Evolutionary conservation across 2,329 filamentous ascomycete genomes (phyloP).

Genomic region (Fusarium protoensiforme): DNA sequence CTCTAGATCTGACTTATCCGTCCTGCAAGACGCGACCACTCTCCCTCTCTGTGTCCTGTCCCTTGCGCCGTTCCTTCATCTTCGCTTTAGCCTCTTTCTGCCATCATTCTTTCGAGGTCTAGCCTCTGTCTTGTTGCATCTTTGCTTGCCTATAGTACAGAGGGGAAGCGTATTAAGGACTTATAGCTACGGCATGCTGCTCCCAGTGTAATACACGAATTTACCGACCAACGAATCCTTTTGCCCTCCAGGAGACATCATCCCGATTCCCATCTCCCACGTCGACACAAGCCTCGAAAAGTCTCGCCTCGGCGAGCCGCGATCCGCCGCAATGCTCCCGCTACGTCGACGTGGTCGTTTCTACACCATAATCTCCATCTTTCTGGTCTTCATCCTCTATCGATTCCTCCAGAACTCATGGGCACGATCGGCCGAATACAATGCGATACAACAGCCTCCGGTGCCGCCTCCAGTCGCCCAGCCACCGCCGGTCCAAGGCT

Average conservation of each 20-base stretch:
- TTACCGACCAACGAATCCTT: constrained; percentile 14
- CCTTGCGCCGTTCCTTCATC: background rate
- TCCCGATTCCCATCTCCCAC: background rate
- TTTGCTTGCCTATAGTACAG: background rate
- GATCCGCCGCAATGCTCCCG: constrained; percentile 56
- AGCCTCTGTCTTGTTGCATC: background rate
- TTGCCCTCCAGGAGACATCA: background rate
- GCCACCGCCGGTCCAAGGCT: constrained; percentile 11
- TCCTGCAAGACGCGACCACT: background rate
- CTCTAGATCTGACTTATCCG: background rate
- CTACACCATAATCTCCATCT: constrained; percentile 65
- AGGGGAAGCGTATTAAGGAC: background rate
- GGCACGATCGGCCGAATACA: constrained; percentile 39
- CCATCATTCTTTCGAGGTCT: background rate
- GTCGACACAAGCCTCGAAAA: constrained; percentile 12
- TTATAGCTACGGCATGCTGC: constrained; percentile 22
- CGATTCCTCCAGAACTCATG: constrained; percentile 58
- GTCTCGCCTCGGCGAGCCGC: constrained; percentile 42
- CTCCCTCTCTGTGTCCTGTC: background rate
- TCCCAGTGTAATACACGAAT: constrained; percentile 16
- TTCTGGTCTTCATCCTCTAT: constrained; percentile 66
- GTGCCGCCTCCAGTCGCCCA: constrained; percentile 14
- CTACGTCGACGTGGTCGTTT: constrained; percentile 70
- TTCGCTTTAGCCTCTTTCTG: background rate
- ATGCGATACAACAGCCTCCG: constrained; percentile 13